These are phyloP conservation scores for Urochloa ruziziensis DNA, from an alignment of 176 grass and related monocot species.

Conservation along the genomic window DNA sequence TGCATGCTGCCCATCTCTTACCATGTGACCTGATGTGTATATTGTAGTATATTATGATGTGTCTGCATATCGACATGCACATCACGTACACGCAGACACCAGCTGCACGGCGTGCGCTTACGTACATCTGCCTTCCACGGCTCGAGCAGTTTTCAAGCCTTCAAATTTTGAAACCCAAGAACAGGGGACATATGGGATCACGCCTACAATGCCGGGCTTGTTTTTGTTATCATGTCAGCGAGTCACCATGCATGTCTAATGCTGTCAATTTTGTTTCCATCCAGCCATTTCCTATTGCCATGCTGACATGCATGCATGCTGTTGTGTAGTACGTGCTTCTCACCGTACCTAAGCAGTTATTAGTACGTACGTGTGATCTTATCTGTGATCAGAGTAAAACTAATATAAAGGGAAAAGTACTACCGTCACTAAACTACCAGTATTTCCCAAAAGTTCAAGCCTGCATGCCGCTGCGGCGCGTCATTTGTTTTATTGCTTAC, in stretches of 20 bases:
- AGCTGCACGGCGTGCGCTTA: background rate
- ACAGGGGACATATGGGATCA: background rate
- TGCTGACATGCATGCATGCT: background rate
- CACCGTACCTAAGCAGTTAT: background rate
- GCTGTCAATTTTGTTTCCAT: constrained; percentile 1
- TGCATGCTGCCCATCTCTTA: background rate
- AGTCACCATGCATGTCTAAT: background rate
- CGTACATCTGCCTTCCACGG: background rate
- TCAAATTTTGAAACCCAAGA: constrained; percentile 18
- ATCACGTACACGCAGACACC: background rate
- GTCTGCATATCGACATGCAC: background rate
- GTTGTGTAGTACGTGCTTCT: too few species aligned
- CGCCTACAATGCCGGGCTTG: background rate
- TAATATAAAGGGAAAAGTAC: background rate
- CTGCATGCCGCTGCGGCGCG: background rate
- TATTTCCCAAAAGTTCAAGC: background rate
- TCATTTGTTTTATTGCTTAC: background rate
- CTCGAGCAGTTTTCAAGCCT: too few species aligned
- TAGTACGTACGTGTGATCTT: background rate
- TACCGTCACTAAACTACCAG: background rate
- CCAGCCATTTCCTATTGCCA: background rate
- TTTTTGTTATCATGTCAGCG: background rate
- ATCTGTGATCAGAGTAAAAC: background rate
- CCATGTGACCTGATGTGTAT: too few species aligned
- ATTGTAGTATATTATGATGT: background rate